Conservation (phyloP, 139 green algal genomes). For the Asterochloris erici region DNA sequence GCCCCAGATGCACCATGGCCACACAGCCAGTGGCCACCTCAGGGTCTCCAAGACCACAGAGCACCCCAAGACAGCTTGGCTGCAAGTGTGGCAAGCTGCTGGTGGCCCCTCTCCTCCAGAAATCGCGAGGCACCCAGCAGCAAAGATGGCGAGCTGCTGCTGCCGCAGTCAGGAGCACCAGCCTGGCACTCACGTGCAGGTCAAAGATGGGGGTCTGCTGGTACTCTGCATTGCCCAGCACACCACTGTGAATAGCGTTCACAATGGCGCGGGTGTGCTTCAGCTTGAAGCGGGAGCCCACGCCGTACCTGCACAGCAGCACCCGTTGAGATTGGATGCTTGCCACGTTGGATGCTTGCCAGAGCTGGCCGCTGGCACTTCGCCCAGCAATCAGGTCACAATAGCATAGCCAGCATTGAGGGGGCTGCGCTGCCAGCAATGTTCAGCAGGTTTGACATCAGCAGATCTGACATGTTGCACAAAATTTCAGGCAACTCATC, state of each 20-base stretch:
- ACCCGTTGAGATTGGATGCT: background rate
- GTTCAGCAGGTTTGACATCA: too few relatives aligned
- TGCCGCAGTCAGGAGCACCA: background rate
- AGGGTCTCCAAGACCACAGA: background rate
- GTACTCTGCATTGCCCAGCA: conserved; percentile 60
- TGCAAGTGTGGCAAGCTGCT: too few relatives aligned
- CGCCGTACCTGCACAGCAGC: conserved; percentile 64
- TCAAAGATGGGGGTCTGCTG: conserved; percentile 75
- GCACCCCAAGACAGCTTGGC: too few relatives aligned
- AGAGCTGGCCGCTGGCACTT: background rate
- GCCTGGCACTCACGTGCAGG: conserved; percentile 54
- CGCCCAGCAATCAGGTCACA: background rate
- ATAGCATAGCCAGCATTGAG: background rate
- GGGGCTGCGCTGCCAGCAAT: too few relatives aligned
- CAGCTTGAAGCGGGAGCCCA: conserved; percentile 86
- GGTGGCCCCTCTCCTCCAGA: too few relatives aligned
- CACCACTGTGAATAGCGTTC: conserved; percentile 90
- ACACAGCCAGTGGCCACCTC: background rate
- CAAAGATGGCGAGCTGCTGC: background rate
- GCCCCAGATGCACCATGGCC: background rate
- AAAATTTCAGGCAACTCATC: too few relatives aligned
- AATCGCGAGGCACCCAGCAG: too few relatives aligned
- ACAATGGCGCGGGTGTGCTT: conserved; percentile 93
- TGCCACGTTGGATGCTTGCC: background rate
- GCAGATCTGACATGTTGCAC: too few relatives aligned